These are phyloP conservation scores for Fusarium torulosum DNA, from an alignment of 2,329 filamentous ascomycete genomes.

Conservation along the genomic window DNA sequence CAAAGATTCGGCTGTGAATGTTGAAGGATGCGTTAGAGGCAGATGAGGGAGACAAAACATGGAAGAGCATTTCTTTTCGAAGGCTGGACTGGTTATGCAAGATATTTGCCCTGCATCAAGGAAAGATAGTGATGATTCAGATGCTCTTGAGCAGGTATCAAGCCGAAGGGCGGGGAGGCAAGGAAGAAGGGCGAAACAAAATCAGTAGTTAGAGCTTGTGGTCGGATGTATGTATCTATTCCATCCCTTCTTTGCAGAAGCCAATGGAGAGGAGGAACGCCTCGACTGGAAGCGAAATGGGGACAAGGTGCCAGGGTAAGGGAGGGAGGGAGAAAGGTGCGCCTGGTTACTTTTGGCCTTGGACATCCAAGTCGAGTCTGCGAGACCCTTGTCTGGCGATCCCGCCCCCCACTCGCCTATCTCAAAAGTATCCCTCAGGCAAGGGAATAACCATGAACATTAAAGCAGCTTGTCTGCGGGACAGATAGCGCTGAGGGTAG, in stretches of 20 bases:
- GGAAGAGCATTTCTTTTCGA: slow-evolving; percentile 53
- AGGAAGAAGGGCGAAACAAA: slow-evolving; percentile 37
- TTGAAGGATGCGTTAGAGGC: slow-evolving; percentile 43
- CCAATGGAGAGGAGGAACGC: slow-evolving; percentile 24
- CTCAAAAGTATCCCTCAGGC: slow-evolving; percentile 37
- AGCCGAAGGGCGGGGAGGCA: slow-evolving; percentile 39
- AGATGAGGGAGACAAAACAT: slow-evolving; percentile 47
- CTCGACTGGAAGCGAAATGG: slow-evolving; percentile 32
- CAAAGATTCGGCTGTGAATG: slow-evolving; percentile 47
- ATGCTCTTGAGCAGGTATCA: slow-evolving; percentile 34
- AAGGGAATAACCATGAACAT: slow-evolving; percentile 33
- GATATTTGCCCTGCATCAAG: slow-evolving; percentile 50
- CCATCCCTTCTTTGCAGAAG: slow-evolving; percentile 41
- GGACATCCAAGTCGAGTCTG: slow-evolving; percentile 43
- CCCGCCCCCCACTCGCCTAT: slow-evolving; percentile 46
- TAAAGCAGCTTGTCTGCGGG: slow-evolving; percentile 28
- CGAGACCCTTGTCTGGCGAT: slow-evolving; percentile 44
- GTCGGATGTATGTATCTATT: slow-evolving; percentile 41
- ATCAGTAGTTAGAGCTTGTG: slow-evolving; percentile 39
- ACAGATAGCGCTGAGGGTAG: slow-evolving; percentile 37
- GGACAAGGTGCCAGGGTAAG: slow-evolving; percentile 30
- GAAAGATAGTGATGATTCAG: slow-evolving; percentile 45
- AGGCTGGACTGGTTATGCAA: slow-evolving; percentile 51
- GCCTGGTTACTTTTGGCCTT: slow-evolving; percentile 47
- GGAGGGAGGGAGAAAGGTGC: slow-evolving; percentile 34